phyloP scores from a whole-genome alignment of 371 early-diverging fungal genomes.

The Phascolomyces articulosus region DNA sequence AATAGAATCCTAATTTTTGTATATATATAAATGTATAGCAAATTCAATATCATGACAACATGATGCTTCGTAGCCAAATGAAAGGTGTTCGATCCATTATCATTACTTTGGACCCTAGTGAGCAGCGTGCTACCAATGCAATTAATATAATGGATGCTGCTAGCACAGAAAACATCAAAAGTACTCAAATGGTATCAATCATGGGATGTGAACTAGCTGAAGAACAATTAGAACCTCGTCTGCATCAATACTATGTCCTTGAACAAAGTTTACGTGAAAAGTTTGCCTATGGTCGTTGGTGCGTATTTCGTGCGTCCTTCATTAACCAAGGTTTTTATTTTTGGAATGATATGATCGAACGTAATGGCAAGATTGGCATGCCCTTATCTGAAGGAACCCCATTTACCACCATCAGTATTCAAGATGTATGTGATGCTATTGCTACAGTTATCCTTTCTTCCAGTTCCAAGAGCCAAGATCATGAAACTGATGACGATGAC shows the following conservation, averaged over 20 bases:
- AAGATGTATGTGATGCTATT: constrained; percentile 20
- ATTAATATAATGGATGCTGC: constrained; percentile 11
- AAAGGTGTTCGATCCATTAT: constrained; percentile 15
- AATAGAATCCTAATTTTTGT: too few relatives aligned
- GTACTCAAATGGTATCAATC: constrained; percentile 12
- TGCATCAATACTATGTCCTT: neutral
- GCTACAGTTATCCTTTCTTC: constrained; percentile 10
- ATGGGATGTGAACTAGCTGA: neutral
- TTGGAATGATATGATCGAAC: constrained; percentile 20
- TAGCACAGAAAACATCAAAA: constrained; percentile 4
- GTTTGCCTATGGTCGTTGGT: constrained; percentile 21
- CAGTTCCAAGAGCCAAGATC: constrained; percentile 13
- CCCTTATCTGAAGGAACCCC: constrained; percentile 3
- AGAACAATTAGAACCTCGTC: neutral
- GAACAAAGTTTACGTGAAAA: constrained; percentile 14
- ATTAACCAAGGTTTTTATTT: constrained; percentile 15
- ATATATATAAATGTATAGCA: too few relatives aligned
- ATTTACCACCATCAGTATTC: constrained; percentile 10
- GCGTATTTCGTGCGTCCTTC: constrained; percentile 11
- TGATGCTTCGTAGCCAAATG: constrained; percentile 8
- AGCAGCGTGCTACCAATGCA: neutral
- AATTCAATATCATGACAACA: constrained; percentile 14
- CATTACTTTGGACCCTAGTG: constrained; percentile 6
- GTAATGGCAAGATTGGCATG: constrained; percentile 17
- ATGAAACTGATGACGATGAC: neutral